These are phyloP conservation scores for Dendrocalamus sinicus DNA, from an alignment of 176 grass and related monocot genomes.

Conservation along the genomic window DNA sequence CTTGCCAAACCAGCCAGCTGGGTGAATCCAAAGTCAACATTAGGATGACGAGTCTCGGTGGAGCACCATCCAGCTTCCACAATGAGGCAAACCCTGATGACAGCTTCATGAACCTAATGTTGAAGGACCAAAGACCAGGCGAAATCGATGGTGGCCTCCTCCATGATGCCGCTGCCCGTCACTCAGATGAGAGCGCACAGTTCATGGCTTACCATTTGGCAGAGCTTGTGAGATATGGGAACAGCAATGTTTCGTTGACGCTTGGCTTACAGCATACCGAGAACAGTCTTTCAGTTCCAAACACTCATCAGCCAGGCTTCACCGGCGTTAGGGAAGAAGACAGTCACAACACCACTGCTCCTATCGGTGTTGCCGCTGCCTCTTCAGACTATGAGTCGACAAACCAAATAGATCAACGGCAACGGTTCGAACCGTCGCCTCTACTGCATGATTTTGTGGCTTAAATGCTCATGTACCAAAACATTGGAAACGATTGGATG, in stretches of 20 bases:
- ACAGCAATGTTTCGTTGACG: constrained; percentile 73
- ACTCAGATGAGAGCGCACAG: constrained; percentile 43
- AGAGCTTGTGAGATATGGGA: constrained; percentile 60
- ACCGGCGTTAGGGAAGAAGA: constrained; percentile 53
- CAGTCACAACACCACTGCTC: constrained; percentile 53
- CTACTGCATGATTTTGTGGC: constrained; percentile 97
- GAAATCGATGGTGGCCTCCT: constrained; percentile 57
- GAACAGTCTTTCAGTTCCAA: constrained; percentile 54
- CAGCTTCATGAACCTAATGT: constrained; percentile 89
- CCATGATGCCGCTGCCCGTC: constrained; percentile 50
- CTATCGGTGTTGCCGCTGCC: constrained; percentile 15
- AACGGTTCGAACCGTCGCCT: constrained; percentile 56
- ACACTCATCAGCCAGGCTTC: constrained; percentile 62
- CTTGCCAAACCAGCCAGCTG: constrained; percentile 57
- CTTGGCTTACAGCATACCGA: constrained; percentile 78
- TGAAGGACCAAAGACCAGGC: constrained; percentile 64
- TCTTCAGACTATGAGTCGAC: constrained; percentile 52
- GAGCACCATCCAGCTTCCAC: constrained; percentile 52
- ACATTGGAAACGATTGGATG: constrained; percentile 27
- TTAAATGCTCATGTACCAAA: constrained; percentile 43
- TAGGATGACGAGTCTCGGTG: constrained; percentile 43
- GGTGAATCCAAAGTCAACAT: constrained; percentile 62
- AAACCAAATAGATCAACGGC: constrained; percentile 61
- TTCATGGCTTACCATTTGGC: constrained; percentile 75
- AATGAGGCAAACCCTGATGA: constrained; percentile 61